A percentile compares a stretch with the other conserved stretches of the same genome.
phyloP scores from a whole-genome alignment of 495 filamentous ascomycete genomes.

The Hypoxylon subgilvum region DNA sequence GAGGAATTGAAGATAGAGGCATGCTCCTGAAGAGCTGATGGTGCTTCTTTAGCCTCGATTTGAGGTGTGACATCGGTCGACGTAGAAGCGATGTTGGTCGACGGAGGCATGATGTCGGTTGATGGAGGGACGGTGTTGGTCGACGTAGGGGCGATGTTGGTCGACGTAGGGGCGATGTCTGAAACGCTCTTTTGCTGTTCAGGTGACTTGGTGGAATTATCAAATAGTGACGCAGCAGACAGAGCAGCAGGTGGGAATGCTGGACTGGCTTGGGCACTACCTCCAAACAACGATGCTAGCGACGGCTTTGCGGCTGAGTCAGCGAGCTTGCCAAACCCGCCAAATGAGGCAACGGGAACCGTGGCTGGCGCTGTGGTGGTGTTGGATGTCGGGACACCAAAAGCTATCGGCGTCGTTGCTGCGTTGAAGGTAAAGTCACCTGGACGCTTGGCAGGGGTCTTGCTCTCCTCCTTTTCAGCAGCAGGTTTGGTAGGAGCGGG shows the following conservation, averaged over 20 bases:
- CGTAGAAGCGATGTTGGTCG: slow-evolving; percentile 6
- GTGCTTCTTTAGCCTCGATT: slow-evolving; percentile 23
- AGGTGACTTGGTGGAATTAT: slow-evolving; percentile 9
- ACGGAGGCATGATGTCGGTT: no score
- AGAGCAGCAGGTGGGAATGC: slow-evolving; percentile 14
- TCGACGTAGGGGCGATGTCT: slow-evolving; percentile 16
- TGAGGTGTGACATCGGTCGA: slow-evolving; percentile 7
- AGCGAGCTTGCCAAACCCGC: slow-evolving; percentile 3
- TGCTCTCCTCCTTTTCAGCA: slow-evolving; percentile 12
- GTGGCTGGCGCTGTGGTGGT: slow-evolving; percentile 14
- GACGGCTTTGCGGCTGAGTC: slow-evolving; percentile 15
- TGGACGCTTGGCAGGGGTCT: slow-evolving; percentile 38
- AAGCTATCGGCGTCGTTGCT: slow-evolving; percentile 41
- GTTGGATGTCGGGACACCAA: slow-evolving; percentile 15
- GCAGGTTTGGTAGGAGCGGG: slow-evolving; percentile 2
- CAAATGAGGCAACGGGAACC: not conserved
- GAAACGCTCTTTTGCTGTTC: slow-evolving; percentile 15
- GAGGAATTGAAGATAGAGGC: slow-evolving; percentile 38
- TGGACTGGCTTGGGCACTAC: slow-evolving; percentile 7
- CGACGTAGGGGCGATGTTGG: slow-evolving; percentile 17
- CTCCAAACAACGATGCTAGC: slow-evolving; percentile 27
- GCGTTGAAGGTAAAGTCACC: slow-evolving; percentile 44
- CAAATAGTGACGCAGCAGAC: slow-evolving; percentile 23
- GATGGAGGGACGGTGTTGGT: slow-evolving; percentile 21
- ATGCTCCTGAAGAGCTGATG: slow-evolving; percentile 20